A percentile compares a stretch with the other conserved stretches of the same genome.
Conservation (phyloP, 1,284 basidiomycete genomes). For the Leccinum proliferum region DNA sequence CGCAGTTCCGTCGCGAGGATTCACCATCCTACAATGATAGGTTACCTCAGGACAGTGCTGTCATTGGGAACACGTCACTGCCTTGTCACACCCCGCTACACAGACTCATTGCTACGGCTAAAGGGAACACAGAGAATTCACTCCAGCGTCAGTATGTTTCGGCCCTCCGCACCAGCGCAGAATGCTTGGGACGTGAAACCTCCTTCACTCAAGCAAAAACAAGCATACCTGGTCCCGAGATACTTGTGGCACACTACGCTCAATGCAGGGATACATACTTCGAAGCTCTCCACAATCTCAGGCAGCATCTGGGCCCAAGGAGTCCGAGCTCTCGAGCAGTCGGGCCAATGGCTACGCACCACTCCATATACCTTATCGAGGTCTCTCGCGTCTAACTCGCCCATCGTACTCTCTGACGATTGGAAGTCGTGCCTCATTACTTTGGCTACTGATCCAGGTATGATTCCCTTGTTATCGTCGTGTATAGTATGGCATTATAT, state of each 20-base stretch:
- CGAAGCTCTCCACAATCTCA: conserved; percentile 7
- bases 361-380: neutral
- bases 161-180: conserved; percentile 14
- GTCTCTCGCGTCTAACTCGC: neutral
- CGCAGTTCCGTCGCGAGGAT: no score
- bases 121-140: neutral
- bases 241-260: conserved; percentile 6
- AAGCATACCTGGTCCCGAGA: conserved; percentile 3
- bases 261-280: conserved; percentile 4
- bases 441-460: conserved; percentile 37
- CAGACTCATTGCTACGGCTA: conserved; percentile 8
- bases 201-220: neutral
- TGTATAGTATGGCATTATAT: no score
- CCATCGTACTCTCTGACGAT: neutral
- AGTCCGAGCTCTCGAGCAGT: conserved; percentile 18
- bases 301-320: conserved; percentile 8
- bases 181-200: conserved; percentile 11
- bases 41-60: neutral
- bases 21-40: neutral
- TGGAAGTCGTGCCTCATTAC: neutral
- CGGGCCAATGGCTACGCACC: conserved; percentile 24
- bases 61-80: neutral
- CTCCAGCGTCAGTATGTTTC: conserved; percentile 16
- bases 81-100: conserved; percentile 1
- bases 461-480: neutral